Conservation (phyloP, 371 early-diverging fungal species). For the Rhizopus microsporus region DNA sequence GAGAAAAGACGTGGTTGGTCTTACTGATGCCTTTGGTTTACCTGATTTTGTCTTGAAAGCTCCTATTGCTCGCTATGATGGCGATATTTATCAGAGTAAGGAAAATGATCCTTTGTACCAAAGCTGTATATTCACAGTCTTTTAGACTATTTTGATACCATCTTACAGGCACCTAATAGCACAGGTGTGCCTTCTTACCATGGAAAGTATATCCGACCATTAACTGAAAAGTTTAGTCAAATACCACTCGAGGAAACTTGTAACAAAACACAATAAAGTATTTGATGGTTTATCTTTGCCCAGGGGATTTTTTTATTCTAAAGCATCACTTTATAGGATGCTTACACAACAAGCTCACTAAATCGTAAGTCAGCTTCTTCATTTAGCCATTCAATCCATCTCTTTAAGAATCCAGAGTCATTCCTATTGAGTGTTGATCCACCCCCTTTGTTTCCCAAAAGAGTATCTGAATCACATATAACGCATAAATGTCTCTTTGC, state of each 20-base stretch:
- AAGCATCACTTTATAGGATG: neutral
- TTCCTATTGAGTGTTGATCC: conserved; percentile 14
- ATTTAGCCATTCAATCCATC: conserved; percentile 58
- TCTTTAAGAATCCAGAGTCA: conserved; percentile 56
- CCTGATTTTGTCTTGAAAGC: conserved; percentile 71
- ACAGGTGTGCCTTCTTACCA: conserved; percentile 39
- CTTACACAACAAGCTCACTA: conserved; percentile 35
- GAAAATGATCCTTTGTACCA: neutral
- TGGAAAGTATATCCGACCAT: conserved; percentile 39
- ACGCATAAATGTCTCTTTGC: conserved; percentile 88
- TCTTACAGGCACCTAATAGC: conserved; percentile 35
- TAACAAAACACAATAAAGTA: too few relatives aligned
- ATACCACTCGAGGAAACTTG: too few relatives aligned
- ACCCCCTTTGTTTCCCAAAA: conserved; percentile 41
- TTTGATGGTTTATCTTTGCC: neutral
- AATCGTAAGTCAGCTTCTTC: conserved; percentile 62
- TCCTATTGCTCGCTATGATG: conserved; percentile 66
- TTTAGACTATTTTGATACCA: conserved; percentile 46
- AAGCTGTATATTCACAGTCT: conserved; percentile 1
- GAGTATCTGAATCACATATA: conserved; percentile 77
- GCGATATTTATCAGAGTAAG: conserved; percentile 60
- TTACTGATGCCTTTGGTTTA: conserved; percentile 62
- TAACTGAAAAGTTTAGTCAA: conserved; percentile 20
- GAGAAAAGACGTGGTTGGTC: conserved; percentile 59
- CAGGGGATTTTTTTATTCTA: neutral